Percentiles rank a stretch among this genome's conserved stretches.
Conservation (phyloP, 495 filamentous ascomycete genomes). For the Talaromyces trachyspermus region DNA sequence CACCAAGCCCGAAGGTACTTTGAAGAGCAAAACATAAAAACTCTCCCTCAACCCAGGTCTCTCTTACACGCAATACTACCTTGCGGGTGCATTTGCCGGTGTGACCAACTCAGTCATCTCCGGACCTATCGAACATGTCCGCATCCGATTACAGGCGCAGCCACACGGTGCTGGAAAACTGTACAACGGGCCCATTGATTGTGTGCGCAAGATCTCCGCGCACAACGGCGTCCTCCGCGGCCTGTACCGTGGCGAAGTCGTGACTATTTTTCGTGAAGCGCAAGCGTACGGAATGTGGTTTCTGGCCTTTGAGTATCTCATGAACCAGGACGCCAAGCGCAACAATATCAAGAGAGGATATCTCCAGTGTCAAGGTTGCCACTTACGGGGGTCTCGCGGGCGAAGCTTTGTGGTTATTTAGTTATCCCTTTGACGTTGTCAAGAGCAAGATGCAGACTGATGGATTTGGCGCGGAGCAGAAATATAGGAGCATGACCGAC, state of each 20-base stretch:
- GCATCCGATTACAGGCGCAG: slow-evolving; percentile 96
- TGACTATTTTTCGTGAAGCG: slow-evolving; percentile 82
- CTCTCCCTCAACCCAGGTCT: slow-evolving; percentile 42
- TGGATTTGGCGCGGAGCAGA: slow-evolving; percentile 64
- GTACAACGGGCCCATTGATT: slow-evolving; percentile 82
- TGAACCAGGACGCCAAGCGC: slow-evolving; percentile 77
- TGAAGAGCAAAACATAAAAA: slow-evolving; percentile 63
- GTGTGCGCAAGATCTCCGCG: slow-evolving; percentile 70
- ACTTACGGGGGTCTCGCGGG: slow-evolving; percentile 89
- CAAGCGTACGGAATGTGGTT: slow-evolving; percentile 97
- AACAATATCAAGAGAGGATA: slow-evolving; percentile 68
- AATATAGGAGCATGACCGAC: slow-evolving; percentile 77
- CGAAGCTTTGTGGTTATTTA: slow-evolving; percentile 85
- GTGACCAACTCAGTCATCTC: slow-evolving; percentile 85
- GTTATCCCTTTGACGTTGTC: slow-evolving; percentile 93
- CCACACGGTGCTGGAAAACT: slow-evolving; percentile 74
- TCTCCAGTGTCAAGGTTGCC: slow-evolving; percentile 78
- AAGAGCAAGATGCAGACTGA: slow-evolving; percentile 99
- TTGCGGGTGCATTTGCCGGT: slow-evolving; percentile 85
- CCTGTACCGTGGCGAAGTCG: slow-evolving; percentile 77
- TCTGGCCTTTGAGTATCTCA: slow-evolving; percentile 87
- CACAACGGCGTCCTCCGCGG: slow-evolving; percentile 61
- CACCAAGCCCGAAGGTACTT: slow-evolving; percentile 82
- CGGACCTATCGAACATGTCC: slow-evolving; percentile 90
- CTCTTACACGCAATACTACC: slow-evolving; percentile 79